Evolutionary conservation across 257 asterid genomes (phyloP), one percentile per base, ranked within the genome.

Genomic region (Ilex aquifolium): DNA sequence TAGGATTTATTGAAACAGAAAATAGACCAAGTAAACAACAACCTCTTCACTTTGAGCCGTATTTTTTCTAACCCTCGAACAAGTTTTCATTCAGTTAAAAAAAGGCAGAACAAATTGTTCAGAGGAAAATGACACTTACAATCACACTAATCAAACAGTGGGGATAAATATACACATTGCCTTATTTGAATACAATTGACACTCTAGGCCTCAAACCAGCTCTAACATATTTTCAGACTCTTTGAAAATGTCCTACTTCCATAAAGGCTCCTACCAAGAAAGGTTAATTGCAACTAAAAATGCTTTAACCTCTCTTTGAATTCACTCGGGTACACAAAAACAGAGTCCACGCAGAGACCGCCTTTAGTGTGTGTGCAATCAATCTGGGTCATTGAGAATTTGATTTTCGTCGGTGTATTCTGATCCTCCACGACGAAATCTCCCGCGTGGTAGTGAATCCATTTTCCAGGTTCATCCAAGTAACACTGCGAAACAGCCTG

Each of bases 311-410:
- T 77, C 83, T 79, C 91, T 62, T 59, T 62, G 32, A 73, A 64
- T 56, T 75, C 93, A 5, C 79, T 60, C 39, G 96, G 98, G 73
- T 64, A 81, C 69, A 91, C 76, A n/a, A 71, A 21, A 17, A 86
- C 96, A 32, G 98, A 84, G 79, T 88, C 98, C 57, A 88, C 91
- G 74, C 94, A 91, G 15, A 91, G 83, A 0, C 98, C 98, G 53
- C 98, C 98, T 72, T 88, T 88, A 0, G 94, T 81, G 69, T 91
- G 98, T 7, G 98, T 91, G 76, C 98, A 91, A 68, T 91, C 98
- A 39, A 91, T 91, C 59, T 91, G 98, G 4, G 95, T 88, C 98
- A 91, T 84, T 42, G 92, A 91, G 57, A 83, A 91, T 65, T 84
- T 85, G 70, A 91, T 87, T 58, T 63, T 86, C 49, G 73, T 82